A percentile compares a stretch with the other conserved stretches of the same genome.
Evolutionary conservation across 2,329 filamentous ascomycete species (phyloP).

Genomic region (Ceratocystis ficicola): DNA sequence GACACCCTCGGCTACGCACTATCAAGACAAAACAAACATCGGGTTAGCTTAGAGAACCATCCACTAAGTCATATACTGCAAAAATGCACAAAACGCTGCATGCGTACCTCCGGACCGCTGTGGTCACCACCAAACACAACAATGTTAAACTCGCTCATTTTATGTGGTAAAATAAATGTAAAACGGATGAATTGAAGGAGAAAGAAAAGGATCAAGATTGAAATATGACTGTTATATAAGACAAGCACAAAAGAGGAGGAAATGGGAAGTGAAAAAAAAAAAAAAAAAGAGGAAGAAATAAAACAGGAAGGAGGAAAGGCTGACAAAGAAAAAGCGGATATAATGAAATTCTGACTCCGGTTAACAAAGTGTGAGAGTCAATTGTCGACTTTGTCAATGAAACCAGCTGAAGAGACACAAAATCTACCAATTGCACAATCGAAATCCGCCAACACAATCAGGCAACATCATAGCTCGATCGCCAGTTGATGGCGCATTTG

Average conservation of each 20-base stretch:
- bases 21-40: conserved; percentile 13
- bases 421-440: not conserved
- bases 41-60: conserved; percentile 6
- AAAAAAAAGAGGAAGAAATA: not conserved
- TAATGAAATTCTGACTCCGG: not conserved
- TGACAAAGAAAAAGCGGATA: conserved; percentile 11
- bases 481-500: no score
- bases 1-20: conserved; percentile 70
- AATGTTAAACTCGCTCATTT: conserved; percentile 61
- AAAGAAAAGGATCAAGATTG: not conserved
- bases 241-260: not conserved
- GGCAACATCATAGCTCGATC: no score
- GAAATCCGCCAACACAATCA: not conserved
- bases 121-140: conserved; percentile 76
- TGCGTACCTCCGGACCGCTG: conserved; percentile 60
- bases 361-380: not conserved
- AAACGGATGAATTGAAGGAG: not conserved
- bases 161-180: conserved; percentile 23
- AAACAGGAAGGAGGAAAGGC: conserved; percentile 27
- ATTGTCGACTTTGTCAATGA: no score
- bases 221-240: no score
- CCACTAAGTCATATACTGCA: not conserved
- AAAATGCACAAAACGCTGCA: not conserved
- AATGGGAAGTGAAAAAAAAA: not conserved
- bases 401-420: not conserved